Evolutionary conservation across 768 basidiomycete species (phyloP).

Genomic region (Suillus ampliporus): DNA sequence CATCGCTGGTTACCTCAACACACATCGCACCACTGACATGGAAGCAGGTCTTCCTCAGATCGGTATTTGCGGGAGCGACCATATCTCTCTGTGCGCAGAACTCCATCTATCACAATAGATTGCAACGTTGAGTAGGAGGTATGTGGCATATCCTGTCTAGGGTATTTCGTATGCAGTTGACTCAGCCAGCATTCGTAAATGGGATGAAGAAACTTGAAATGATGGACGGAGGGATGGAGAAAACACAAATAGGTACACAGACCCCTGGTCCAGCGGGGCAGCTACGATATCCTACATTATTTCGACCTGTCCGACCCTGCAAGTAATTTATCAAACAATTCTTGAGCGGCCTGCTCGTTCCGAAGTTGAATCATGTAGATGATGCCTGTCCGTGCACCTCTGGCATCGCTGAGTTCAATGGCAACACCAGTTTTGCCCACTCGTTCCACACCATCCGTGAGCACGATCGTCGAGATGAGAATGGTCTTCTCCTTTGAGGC

Average conservation of each 20-base stretch:
- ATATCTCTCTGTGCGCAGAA: conserved; percentile 78
- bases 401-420: conserved; percentile 86
- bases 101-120: conserved; percentile 37
- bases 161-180: conserved; percentile 12
- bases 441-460: conserved; percentile 95
- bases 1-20: conserved; percentile 62
- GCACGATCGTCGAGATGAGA: conserved; percentile 93
- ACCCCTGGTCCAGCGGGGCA: background rate
- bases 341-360: conserved; percentile 85
- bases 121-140: conserved; percentile 14
- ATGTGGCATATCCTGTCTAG: conserved; percentile 12
- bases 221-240: background rate
- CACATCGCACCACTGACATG: conserved; percentile 63
- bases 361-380: conserved; percentile 97
- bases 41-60: conserved; percentile 79
- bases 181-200: conserved; percentile 13
- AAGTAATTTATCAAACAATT: conserved; percentile 85
- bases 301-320: conserved; percentile 78
- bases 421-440: conserved; percentile 99
- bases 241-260: background rate
- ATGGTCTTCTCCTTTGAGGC: conserved; percentile 77
- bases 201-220: conserved; percentile 4
- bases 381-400: conserved; percentile 90
- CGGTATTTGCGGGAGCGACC: conserved; percentile 85
- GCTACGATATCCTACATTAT: conserved; percentile 12